These are phyloP conservation scores for Penicillium sp. DNA, from an alignment of 2,329 filamentous ascomycete species.

Conservation along the genomic window DNA sequence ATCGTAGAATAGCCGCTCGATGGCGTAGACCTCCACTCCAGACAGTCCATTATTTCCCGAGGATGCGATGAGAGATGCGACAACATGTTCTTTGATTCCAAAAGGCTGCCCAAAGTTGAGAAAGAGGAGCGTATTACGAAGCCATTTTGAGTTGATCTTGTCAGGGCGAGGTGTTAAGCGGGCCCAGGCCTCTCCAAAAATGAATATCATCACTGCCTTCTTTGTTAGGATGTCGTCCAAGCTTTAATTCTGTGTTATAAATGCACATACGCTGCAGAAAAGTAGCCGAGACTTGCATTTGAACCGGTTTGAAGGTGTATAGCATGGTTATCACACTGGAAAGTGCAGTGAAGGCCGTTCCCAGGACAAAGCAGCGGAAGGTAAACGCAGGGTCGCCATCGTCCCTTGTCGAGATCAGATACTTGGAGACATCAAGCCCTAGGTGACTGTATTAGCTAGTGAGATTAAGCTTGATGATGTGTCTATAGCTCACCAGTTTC, in stretches of 20 bases:
- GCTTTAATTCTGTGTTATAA: background rate
- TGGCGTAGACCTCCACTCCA: conserved; percentile 47
- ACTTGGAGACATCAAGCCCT: conserved; percentile 24
- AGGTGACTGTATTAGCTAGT: background rate
- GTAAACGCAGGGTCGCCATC: conserved; percentile 23
- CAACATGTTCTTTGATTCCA: conserved; percentile 54
- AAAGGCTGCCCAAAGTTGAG: conserved; percentile 24
- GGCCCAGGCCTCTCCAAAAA: conserved; percentile 21
- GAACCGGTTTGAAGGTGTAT: conserved; percentile 22
- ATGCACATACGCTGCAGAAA: conserved; percentile 21
- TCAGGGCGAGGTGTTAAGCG: conserved; percentile 17
- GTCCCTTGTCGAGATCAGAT: conserved; percentile 19
- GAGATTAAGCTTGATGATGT: background rate
- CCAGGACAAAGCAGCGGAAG: conserved; percentile 22
- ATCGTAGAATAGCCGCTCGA: conserved; percentile 56
- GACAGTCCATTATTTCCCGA: conserved; percentile 54
- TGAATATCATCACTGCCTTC: conserved; percentile 16
- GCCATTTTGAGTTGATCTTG: conserved; percentile 13
- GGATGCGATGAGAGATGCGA: conserved; percentile 57
- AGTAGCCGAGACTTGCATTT: conserved; percentile 18
- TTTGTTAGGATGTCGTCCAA: background rate
- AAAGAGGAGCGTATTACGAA: conserved; percentile 18
- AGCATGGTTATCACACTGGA: conserved; percentile 28
- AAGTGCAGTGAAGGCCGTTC: conserved; percentile 21
- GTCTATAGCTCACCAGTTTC: conserved; percentile 12